Evolutionary conservation across 140 eudicot species (phyloP).

Genomic region (Flaveria floridana): DNA sequence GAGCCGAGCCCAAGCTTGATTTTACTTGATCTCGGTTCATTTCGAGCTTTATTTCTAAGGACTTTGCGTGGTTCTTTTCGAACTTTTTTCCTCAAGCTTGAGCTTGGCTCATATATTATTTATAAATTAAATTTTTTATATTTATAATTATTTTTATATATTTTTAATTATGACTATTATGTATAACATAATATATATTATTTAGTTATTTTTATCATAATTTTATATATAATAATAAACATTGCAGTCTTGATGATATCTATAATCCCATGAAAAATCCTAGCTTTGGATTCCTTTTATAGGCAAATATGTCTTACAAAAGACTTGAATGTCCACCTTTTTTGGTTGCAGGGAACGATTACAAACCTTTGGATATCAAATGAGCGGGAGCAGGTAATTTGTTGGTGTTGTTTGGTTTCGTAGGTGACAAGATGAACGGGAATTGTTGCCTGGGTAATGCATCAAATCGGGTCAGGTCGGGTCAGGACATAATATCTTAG

Average conservation of each 20-base stretch:
- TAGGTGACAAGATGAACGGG: neutral
- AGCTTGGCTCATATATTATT: too few species aligned
- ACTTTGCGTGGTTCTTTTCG: too few species aligned
- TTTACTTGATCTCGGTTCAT: too few species aligned
- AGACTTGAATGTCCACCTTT: neutral
- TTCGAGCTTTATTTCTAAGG: too few species aligned
- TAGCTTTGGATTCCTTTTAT: neutral
- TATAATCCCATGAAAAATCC: slow-evolving; percentile 1
- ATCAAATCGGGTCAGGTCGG: neutral
- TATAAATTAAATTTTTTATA: too few species aligned
- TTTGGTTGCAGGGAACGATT: neutral
- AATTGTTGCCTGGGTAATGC: neutral
- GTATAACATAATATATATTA: too few species aligned
- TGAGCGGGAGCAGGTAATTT: neutral
- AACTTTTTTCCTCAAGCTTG: too few species aligned
- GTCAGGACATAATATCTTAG: neutral
- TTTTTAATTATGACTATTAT: too few species aligned
- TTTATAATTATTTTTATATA: too few species aligned
- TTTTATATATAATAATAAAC: too few species aligned
- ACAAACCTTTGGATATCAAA: neutral
- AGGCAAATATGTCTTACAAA: neutral
- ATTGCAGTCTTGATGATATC: neutral
- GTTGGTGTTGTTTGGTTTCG: slow-evolving; percentile 1
- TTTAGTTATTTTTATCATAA: too few species aligned
- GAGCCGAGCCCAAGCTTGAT: too few species aligned